Conservation (phyloP, 257 asterid genomes). For the Scutellaria minor region DNA sequence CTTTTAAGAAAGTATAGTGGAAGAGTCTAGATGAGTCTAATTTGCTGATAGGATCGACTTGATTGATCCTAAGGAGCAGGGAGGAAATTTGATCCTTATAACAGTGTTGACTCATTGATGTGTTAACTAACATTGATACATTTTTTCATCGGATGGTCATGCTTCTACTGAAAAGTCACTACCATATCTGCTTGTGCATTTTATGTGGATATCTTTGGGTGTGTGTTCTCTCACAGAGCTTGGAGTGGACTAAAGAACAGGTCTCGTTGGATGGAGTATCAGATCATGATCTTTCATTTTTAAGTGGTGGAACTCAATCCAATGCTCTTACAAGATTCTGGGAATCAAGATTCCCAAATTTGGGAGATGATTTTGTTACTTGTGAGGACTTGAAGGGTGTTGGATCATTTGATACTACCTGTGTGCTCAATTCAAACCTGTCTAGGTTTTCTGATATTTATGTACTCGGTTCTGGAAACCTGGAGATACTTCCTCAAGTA, state of each 20-base stretch:
- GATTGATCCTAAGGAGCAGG: slow-evolving; percentile 22
- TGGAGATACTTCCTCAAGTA: slow-evolving; percentile 83
- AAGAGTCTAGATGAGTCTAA: slow-evolving; percentile 10
- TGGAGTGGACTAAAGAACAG: slow-evolving; percentile 41
- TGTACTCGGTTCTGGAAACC: slow-evolving; percentile 72
- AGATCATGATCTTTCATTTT: slow-evolving; percentile 38
- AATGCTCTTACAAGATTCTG: slow-evolving; percentile 26
- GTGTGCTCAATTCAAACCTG: slow-evolving; percentile 63
- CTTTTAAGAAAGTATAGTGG: slow-evolving; percentile 21
- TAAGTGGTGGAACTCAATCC: slow-evolving; percentile 39
- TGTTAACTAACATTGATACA: slow-evolving; percentile 38
- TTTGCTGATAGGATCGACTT: slow-evolving; percentile 29
- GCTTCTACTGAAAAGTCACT: slow-evolving; percentile 53
- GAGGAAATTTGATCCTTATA: slow-evolving; percentile 7
- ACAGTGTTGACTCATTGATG: slow-evolving; percentile 38
- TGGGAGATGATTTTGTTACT: slow-evolving; percentile 47
- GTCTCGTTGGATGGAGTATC: slow-evolving; percentile 41
- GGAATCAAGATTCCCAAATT: slow-evolving; percentile 34
- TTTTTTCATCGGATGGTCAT: slow-evolving; percentile 53
- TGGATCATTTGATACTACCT: slow-evolving; percentile 85
- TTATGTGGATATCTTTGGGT: slow-evolving; percentile 59
- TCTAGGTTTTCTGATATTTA: slow-evolving; percentile 54
- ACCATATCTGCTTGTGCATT: slow-evolving; percentile 64
- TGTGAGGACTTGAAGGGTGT: slow-evolving; percentile 92
- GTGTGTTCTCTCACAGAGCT: slow-evolving; percentile 43